Evolutionary conservation across 2,329 filamentous ascomycete genomes (phyloP), one percentile per base, ranked within the genome.

Genomic region (Immersiporthe knoxdaviesiana): DNA sequence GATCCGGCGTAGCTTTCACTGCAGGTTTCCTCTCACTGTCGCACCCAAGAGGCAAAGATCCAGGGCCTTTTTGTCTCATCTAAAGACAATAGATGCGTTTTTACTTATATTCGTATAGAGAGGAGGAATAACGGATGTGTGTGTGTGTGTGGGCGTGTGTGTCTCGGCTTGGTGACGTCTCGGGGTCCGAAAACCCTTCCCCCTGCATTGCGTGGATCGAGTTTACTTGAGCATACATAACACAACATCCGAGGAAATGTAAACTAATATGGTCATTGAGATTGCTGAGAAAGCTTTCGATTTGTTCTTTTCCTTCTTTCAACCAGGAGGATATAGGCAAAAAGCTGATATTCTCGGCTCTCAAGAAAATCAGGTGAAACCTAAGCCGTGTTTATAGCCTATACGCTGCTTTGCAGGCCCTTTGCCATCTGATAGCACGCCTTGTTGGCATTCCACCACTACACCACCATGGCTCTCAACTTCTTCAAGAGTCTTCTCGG

Each of bases 101-200:
- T 30, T 65, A 16, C n/a, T 39, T 24, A 32, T 41, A 47, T 41
- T 39, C 16, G n/a, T 27, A 27, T 11, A 54, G 50, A 27, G 24
- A 47, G 27, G 39, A n/a, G n/a, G n/a, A n/a, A n/a, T n/a, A n/a
- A n/a, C n/a, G n/a, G n/a, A n/a, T n/a, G n/a, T n/a, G n/a, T n/a
- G n/a, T n/a, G n/a, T n/a, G n/a, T n/a, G 24, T 11, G 32, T 41
- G 52, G 63, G 7, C 2, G 6, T 47, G 44, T 47, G 21, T n/a
- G 21, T n/a, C 27, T 56, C 37, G 63, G 50, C 52, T 27, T 24
- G 44, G 24, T 37, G 37, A 44, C 16, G 8, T 61, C 56, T 67
- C 65, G 65, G 65, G 58, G 18, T 52, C 65, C 65, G 65, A 67
- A 66, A 61, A 27, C 65, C 21, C 59, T 16, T 16, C 65, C 35